A percentile compares a stretch with the other conserved stretches of the same genome.
phyloP scores from a whole-genome alignment of 2,329 filamentous ascomycete genomes.

The Colletotrichum camelliae region DNA sequence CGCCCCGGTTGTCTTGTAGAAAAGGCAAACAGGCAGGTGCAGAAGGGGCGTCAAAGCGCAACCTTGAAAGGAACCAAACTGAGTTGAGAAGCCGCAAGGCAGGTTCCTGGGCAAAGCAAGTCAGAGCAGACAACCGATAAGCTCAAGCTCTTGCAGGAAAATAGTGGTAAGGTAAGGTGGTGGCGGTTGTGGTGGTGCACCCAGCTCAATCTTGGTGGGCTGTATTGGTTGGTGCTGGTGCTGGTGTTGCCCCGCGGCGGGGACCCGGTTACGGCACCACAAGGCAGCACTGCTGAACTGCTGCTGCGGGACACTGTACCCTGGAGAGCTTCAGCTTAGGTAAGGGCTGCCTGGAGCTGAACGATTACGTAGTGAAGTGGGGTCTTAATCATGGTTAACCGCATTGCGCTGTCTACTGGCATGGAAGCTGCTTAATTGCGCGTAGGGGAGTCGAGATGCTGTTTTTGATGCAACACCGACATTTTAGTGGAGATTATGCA shows the following conservation, averaged over 20 bases:
- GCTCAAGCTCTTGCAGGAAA: neutral
- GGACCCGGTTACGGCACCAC: neutral
- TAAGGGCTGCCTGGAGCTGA: neutral
- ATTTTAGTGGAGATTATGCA: neutral
- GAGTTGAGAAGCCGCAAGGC: neutral
- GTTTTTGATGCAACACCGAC: neutral
- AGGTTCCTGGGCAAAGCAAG: neutral
- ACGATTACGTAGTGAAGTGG: conserved; percentile 7
- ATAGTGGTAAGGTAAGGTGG: neutral
- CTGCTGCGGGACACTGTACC: neutral
- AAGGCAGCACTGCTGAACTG: neutral
- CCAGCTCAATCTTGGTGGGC: neutral
- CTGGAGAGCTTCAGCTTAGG: neutral
- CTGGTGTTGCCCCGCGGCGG: neutral
- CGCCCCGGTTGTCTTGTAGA: neutral
- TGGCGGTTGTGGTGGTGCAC: neutral
- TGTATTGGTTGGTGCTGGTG: neutral
- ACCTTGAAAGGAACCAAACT: neutral
- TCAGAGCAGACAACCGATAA: neutral
- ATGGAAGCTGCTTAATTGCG: neutral
- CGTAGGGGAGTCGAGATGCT: neutral
- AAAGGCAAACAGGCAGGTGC: neutral
- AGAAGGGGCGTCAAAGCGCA: neutral
- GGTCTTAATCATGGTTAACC: neutral
- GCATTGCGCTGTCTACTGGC: neutral